Conservation (phyloP, 495 filamentous ascomycete genomes). For the Chaetomidium leptoderma region DNA sequence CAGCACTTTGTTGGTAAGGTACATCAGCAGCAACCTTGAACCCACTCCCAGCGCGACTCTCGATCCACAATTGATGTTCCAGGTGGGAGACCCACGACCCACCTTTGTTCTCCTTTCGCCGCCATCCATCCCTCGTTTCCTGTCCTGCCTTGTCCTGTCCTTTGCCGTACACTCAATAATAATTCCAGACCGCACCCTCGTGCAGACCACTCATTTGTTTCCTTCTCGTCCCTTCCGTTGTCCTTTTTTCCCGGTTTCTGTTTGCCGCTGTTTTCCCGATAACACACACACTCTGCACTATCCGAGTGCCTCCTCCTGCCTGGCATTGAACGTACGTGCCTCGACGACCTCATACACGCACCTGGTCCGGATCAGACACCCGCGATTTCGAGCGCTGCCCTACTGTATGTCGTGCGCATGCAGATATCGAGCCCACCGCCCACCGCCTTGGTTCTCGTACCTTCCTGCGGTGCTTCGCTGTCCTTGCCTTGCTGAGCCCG, state of each 20-base stretch:
- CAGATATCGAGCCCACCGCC: neutral
- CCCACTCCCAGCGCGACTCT: no score
- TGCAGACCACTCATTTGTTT: constrained; percentile 11
- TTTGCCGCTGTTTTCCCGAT: no score
- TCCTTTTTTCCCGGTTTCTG: neutral
- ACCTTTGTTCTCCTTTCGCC: constrained; percentile 7
- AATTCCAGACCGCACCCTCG: constrained; percentile 7
- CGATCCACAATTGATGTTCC: no score
- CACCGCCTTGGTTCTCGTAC: neutral
- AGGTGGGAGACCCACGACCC: no score
- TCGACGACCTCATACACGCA: no score
- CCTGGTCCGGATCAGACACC: no score
- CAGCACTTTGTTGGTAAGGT: no score
- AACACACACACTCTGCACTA: no score
- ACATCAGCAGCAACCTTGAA: no score
- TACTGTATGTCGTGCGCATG: neutral
- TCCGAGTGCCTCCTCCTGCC: neutral
- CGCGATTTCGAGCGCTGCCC: neutral
- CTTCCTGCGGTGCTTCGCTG: neutral
- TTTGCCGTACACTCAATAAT: constrained; percentile 9
- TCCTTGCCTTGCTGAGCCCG: neutral
- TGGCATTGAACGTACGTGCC: no score
- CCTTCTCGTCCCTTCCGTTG: constrained; percentile 3
- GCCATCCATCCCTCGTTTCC: constrained; percentile 13
- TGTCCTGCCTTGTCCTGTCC: neutral